Evolutionary conservation across 306 rosid genomes (phyloP).

Genomic region (Sicyos baderoa): DNA sequence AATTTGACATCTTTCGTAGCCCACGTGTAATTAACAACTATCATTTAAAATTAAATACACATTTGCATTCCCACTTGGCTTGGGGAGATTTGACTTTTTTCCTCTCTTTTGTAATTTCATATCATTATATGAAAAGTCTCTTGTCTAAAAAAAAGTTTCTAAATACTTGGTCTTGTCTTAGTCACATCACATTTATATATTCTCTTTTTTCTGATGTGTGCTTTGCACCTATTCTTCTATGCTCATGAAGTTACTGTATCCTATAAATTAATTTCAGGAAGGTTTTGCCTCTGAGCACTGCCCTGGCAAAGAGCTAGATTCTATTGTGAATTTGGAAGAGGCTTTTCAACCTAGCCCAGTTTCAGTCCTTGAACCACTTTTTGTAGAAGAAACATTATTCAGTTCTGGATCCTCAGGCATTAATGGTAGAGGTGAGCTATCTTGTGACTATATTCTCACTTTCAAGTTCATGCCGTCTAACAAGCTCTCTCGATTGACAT

Average conservation of each 20-base stretch:
- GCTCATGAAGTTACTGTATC: not conserved
- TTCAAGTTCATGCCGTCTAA: constrained; percentile 17
- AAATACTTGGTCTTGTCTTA: not conserved
- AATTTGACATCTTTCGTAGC: not conserved
- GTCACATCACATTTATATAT: not conserved
- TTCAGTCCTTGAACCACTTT: constrained; percentile 60
- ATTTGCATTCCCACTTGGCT: not conserved
- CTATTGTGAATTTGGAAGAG: constrained; percentile 34
- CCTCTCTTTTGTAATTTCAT: not conserved
- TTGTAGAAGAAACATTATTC: constrained; percentile 29
- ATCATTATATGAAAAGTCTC: not conserved
- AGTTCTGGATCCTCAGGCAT: constrained; percentile 27
- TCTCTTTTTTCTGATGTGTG: not conserved
- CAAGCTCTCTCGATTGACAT: constrained; percentile 4
- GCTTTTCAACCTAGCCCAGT: constrained; percentile 58
- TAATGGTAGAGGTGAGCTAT: constrained; percentile 37
- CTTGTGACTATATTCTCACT: not conserved
- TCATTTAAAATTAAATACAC: not conserved
- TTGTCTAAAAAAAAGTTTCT: not conserved
- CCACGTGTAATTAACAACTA: not conserved
- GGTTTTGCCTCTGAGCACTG: constrained; percentile 31
- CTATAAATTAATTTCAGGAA: constrained; percentile 36
- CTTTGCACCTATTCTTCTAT: not conserved
- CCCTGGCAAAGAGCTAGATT: constrained; percentile 31
- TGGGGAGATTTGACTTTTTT: not conserved